A percentile compares a stretch with the other conserved stretches of the same genome.
Evolutionary conservation across 345 rosid species (phyloP).

Genomic region (Limnanthes douglasii): DNA sequence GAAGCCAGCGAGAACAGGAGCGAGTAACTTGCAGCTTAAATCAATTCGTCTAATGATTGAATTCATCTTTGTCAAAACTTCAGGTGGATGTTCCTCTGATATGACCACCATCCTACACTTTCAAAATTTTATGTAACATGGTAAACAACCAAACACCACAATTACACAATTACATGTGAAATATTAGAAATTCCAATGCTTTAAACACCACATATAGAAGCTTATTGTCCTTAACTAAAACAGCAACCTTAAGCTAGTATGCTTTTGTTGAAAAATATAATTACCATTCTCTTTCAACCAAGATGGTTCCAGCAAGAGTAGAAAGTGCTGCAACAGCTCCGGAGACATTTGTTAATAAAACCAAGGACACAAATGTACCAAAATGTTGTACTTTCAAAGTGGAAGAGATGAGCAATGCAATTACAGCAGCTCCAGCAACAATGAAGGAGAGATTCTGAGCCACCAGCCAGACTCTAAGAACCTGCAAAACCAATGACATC

Average conservation of each 20-base stretch:
- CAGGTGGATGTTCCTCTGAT: slow-evolving; percentile 46
- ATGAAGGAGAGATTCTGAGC: slow-evolving; percentile 63
- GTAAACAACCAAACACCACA: too few species aligned
- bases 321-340: slow-evolving; percentile 81
- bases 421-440: slow-evolving; percentile 55
- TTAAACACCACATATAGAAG: too few species aligned
- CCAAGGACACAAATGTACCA: slow-evolving; percentile 26
- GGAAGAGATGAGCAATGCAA: slow-evolving; percentile 31
- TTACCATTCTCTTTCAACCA: slow-evolving; percentile 79
- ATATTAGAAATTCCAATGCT: too few species aligned
- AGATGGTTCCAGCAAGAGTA: slow-evolving; percentile 74
- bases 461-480: slow-evolving; percentile 61
- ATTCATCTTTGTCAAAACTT: slow-evolving; percentile 47
- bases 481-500: too few species aligned
- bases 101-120: slow-evolving; percentile 67
- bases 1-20: slow-evolving; percentile 67
- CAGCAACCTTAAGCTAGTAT: background rate
- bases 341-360: slow-evolving; percentile 37
- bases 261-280: background rate
- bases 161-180: too few species aligned
- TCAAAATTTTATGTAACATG: background rate
- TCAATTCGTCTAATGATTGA: slow-evolving; percentile 67
- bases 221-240: background rate
- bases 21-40: slow-evolving; percentile 60
- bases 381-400: slow-evolving; percentile 27